Base-by-base conservation (phyloP, 2,329 filamentous ascomycete genomes). In the Aspergillus sp. region DNA sequence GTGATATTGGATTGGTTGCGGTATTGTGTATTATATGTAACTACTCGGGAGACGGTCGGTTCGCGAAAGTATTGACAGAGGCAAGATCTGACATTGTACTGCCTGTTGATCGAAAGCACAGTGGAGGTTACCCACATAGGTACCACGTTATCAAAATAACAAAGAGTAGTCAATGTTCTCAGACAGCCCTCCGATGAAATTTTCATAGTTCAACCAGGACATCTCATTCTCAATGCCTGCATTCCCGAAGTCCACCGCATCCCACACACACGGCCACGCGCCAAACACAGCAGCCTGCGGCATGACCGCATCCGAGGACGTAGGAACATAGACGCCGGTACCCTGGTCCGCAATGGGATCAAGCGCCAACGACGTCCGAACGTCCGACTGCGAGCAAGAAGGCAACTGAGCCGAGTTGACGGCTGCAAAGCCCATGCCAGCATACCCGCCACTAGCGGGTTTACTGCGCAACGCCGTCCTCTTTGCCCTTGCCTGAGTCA, bases 121-220 rank as follows among this genome's bases (percentile, higher is more conserved):
- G 40, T 24, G 42, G 22, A 13, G 22, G 22, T 7, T 9, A 11
- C 24, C 19, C 22, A 22, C 5, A 4, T 22, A 22, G 22, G 22
- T 3, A 3, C 10, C 26, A n/a, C 16, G n/a, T 16, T 14, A 41
- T 52, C 38, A 49, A n/a, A 52, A 40, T 17, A 59, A 49, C 45
- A 65, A 56, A 33, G 61, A 59, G 19, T 54, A 55, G 36, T 65
- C 59, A n/a, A 55, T 56, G 51, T 50, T 62, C 22, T 60, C 59
- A 46, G 65, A 62, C 8, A 61, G 14, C 47, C 64, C 65, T 1
- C 59, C 63, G 8, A 68, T 60, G 36, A 68, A 67, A 20, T 51
- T 63, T 36, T 64, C 60, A 45, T 67, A 67, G 24, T 58, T 65
- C 24, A 57, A 41, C 65, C 65, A 68, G 1, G 64, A 60, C 22